Conservation (phyloP, 2,329 filamentous ascomycete species). For the Fusarium gaditjirri region DNA sequence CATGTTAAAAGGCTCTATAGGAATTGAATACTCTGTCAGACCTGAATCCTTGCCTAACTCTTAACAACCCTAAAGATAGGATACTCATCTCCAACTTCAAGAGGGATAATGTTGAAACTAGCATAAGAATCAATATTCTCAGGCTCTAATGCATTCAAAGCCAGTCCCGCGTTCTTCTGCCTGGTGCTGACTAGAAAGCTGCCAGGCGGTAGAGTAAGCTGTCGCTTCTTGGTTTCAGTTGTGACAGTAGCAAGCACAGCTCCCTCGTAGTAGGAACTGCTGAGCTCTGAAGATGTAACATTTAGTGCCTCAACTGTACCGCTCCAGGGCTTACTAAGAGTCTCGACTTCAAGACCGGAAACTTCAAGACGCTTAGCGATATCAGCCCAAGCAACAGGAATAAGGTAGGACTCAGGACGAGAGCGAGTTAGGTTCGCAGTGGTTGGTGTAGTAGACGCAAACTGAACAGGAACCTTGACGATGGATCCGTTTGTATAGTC, state of each 20-base stretch:
- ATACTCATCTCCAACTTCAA: constrained; percentile 46
- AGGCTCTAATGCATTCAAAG: constrained; percentile 46
- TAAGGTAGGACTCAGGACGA: constrained; percentile 47
- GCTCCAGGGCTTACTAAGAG: constrained; percentile 32
- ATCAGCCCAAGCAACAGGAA: constrained; percentile 45
- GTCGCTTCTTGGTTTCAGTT: constrained; percentile 21
- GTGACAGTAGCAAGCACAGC: constrained; percentile 38
- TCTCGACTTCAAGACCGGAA: constrained; percentile 43
- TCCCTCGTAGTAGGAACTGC: constrained; percentile 44
- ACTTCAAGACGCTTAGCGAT: constrained; percentile 42
- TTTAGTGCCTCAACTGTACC: constrained; percentile 46
- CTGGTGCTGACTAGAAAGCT: constrained; percentile 48
- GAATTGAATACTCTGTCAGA: neutral
- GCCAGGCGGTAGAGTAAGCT: constrained; percentile 42
- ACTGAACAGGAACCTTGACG: constrained; percentile 43
- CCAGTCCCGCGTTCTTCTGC: constrained; percentile 48
- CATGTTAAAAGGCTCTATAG: rapidly evolving
- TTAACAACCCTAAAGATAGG: constrained; percentile 42
- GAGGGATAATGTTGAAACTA: constrained; percentile 46
- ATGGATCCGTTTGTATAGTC: constrained; percentile 42
- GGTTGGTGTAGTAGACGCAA: constrained; percentile 45
- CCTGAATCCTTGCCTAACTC: neutral
- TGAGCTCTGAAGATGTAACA: constrained; percentile 37
- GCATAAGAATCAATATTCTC: constrained; percentile 50
- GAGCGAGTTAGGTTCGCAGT: constrained; percentile 45